Base-by-base conservation (phyloP, 2,329 filamentous ascomycete species). In the Clarireedia hainanense region DNA sequence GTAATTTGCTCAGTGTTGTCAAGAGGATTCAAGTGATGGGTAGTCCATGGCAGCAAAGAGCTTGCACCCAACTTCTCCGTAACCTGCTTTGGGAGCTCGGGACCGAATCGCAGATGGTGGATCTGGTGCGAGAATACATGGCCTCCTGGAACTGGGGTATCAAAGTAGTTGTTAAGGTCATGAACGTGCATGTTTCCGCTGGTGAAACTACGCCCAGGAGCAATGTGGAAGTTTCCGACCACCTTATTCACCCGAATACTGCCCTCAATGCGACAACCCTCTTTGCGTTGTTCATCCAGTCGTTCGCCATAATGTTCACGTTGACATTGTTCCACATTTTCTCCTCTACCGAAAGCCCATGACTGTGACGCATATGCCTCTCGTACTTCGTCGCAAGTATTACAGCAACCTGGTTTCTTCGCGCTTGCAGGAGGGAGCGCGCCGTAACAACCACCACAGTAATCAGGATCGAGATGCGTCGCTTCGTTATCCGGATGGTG, bases 101-200 rank as follows among this genome's bases (percentile, higher is more conserved):
- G 94, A 6, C 94, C 94, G 67, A 99, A 99, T 55, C 91, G 86
- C 59, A 99, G 81, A 60, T 88, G 81, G 74, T 99, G 92, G 65
- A 99, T 87, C 50, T 76, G 78, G 74, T 99, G 94, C 9, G 86
- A 86, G 74, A 99, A 97, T 17, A 89, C 90, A 74, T 99, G 94
- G 57, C 80, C 77, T 56, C 81, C 77, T 52, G 80, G 78, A 55
- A 86, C 78, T 34, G 84, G 80, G 23, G 79, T 80, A 61, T 92
- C 85, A 76, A 90, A 88, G 79, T 96, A 99, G 76, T 94, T 95
- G 72, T 96, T 91, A 61, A 99, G 78, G 69, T 99, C 95, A 75
- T 99, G 94, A 20, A 96, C 89, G 74, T 99, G 94, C 83, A 97
- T 87, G 75, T 96, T 95, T 63, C 90, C 91, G 68, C 89, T 95